Percentiles rank a stretch among this genome's conserved stretches.
Conservation (phyloP, 352 stramenopile species). For the Pythium guiyangense region DNA sequence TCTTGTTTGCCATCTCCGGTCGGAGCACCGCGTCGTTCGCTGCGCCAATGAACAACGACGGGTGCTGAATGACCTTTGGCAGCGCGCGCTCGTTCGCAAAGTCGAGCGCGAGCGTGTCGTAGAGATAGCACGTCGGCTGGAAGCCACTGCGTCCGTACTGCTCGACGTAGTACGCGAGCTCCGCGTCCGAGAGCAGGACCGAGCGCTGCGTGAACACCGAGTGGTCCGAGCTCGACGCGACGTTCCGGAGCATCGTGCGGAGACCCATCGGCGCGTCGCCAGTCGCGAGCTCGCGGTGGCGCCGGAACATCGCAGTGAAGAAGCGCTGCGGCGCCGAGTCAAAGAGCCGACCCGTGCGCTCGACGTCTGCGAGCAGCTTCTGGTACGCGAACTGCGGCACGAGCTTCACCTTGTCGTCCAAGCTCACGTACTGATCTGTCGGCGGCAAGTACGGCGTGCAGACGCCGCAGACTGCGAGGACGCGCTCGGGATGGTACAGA, state of each 20-base stretch:
- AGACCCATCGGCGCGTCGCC: constrained; percentile 10
- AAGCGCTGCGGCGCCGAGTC: too few species aligned
- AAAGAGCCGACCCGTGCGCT: constrained; percentile 31
- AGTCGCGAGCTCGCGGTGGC: too few species aligned
- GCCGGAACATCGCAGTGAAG: too few species aligned
- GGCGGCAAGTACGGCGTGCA: constrained; percentile 67
- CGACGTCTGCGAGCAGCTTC: constrained; percentile 40
- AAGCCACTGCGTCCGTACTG: constrained; percentile 55
- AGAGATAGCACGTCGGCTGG: constrained; percentile 42
- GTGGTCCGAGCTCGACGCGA: constrained; percentile 11
- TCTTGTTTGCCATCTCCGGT: too few species aligned
- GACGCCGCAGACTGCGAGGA: constrained; percentile 48
- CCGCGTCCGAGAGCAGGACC: constrained; percentile 38
- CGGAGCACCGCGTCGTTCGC: too few species aligned
- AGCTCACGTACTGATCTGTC: constrained; percentile 35
- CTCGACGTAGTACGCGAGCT: constrained; percentile 59
- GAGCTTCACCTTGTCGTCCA: constrained; percentile 35
- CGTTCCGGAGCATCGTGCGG: constrained; percentile 8
- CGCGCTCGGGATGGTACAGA: constrained; percentile 55
- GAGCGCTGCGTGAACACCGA: constrained; percentile 33
- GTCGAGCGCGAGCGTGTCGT: too few species aligned
- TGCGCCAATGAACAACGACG: too few species aligned
- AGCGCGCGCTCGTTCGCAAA: too few species aligned
- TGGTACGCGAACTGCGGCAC: constrained; percentile 66
- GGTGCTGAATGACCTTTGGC: too few species aligned